Percentiles rank a stretch among this genome's conserved stretches.
phyloP scores from a whole-genome alignment of 1,284 basidiomycete genomes.

The Moesziomyces parantarcticus region DNA sequence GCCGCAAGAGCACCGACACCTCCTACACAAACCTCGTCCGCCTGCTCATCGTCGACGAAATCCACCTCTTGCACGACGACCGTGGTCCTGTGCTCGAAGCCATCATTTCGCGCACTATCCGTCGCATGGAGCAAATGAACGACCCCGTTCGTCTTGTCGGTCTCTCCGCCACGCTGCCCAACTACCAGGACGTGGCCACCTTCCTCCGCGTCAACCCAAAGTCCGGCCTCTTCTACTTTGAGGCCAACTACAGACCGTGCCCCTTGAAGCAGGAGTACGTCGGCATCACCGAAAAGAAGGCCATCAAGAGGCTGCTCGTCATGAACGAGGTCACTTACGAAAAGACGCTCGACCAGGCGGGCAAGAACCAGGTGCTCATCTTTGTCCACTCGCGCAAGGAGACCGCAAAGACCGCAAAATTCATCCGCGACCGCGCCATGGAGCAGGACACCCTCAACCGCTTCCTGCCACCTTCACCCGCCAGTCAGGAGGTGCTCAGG shows the following conservation, averaged over 20 bases:
- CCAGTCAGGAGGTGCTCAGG: conserved; percentile 59
- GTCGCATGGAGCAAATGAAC: conserved; percentile 85
- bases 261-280: conserved; percentile 96
- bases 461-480: conserved; percentile 74
- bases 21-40: conserved; percentile 97
- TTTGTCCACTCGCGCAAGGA: conserved; percentile 99
- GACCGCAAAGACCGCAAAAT: conserved; percentile 95
- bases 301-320: conserved; percentile 96
- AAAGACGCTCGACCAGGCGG: conserved; percentile 72
- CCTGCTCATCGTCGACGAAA: conserved; percentile 97
- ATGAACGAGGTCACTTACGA: conserved; percentile 99
- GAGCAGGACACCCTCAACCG: conserved; percentile 95
- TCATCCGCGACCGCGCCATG: conserved; percentile 92
- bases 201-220: conserved; percentile 94
- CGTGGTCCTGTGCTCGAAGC: conserved; percentile 96
- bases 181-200: conserved; percentile 97
- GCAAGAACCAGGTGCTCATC: conserved; percentile 74
- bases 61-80: conserved; percentile 96
- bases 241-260: conserved; percentile 88
- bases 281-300: conserved; percentile 98
- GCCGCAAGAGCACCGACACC: conserved; percentile 95
- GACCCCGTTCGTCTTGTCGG: conserved; percentile 92
- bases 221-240: conserved; percentile 97
- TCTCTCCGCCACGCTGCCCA: conserved; percentile 94
- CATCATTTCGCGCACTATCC: conserved; percentile 88